phyloP scores from a whole-genome alignment of 176 grass and related monocot genomes.

The Zoysia pacifica region DNA sequence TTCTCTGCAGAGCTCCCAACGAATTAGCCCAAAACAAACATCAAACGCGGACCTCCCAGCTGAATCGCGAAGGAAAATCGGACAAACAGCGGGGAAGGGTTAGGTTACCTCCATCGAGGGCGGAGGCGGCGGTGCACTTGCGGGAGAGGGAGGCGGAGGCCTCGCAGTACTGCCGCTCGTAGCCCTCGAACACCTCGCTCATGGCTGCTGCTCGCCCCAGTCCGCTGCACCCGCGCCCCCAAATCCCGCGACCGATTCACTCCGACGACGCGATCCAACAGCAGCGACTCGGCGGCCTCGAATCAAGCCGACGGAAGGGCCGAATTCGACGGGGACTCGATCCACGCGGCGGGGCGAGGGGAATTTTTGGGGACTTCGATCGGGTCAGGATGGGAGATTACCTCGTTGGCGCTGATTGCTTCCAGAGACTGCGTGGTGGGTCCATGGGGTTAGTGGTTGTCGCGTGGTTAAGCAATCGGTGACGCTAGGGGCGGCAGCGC shows the following conservation, averaged over 20 bases:
- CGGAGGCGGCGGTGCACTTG: slow-evolving; percentile 72
- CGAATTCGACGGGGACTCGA: slow-evolving; percentile 6
- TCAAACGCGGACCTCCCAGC: neutral
- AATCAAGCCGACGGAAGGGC: slow-evolving; percentile 16
- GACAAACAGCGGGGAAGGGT: neutral
- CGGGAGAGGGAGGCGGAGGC: slow-evolving; percentile 69
- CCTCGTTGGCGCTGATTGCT: neutral
- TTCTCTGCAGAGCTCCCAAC: slow-evolving; percentile 56
- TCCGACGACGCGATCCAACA: neutral
- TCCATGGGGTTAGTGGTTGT: neutral
- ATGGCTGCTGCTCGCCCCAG: slow-evolving; percentile 46
- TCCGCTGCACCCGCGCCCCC: neutral
- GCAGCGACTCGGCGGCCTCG: neutral
- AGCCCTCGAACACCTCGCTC: slow-evolving; percentile 93
- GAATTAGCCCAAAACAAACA: slow-evolving; percentile 38
- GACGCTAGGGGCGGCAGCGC: neutral
- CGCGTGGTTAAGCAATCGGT: slow-evolving; percentile 12
- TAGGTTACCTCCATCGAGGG: slow-evolving; percentile 61
- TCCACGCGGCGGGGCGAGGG: neutral
- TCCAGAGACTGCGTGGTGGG: slow-evolving; percentile 10
- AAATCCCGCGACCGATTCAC: neutral
- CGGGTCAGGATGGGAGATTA: neutral
- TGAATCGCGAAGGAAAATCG: neutral
- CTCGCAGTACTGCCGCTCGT: slow-evolving; percentile 95
- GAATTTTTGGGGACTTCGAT: slow-evolving; percentile 17